Conservation (phyloP, 768 basidiomycete species). For the Boletus barrowsii region DNA sequence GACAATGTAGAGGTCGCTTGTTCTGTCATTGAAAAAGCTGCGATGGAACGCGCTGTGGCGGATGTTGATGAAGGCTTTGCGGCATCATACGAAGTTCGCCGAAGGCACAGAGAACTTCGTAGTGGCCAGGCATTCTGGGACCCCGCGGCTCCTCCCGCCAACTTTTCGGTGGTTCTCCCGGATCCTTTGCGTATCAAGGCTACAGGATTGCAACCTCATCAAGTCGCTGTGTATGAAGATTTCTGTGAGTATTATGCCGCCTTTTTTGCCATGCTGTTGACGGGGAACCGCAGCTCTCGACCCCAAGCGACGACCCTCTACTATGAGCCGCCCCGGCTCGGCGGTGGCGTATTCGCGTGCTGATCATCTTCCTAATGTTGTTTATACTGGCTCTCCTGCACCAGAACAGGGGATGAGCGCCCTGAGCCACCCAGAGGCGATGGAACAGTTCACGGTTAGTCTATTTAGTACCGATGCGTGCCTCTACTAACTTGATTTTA, state of each 20-base stretch:
- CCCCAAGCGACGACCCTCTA: slow-evolving; percentile 48
- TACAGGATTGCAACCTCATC: slow-evolving; percentile 76
- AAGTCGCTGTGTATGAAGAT: slow-evolving; percentile 92
- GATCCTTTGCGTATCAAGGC: slow-evolving; percentile 85
- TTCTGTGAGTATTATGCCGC: slow-evolving; percentile 54
- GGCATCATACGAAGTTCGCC: slow-evolving; percentile 75
- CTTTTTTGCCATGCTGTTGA: slow-evolving; percentile 11
- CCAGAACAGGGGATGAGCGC: slow-evolving; percentile 50
- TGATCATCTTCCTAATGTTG: slow-evolving; percentile 40
- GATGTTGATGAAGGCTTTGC: slow-evolving; percentile 92
- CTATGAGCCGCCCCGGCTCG: slow-evolving; percentile 65
- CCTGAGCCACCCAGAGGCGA: slow-evolving; percentile 73
- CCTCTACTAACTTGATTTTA: slow-evolving; percentile 3
- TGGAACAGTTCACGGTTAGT: slow-evolving; percentile 83
- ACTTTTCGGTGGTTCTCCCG: slow-evolving; percentile 71
- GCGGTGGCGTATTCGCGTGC: slow-evolving; percentile 61
- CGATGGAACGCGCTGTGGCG: slow-evolving; percentile 90
- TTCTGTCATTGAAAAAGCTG: slow-evolving; percentile 92
- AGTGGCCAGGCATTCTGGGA: slow-evolving; percentile 87
- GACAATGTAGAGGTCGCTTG: slow-evolving; percentile 96
- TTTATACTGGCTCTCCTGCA: slow-evolving; percentile 61
- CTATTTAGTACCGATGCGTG: not conserved
- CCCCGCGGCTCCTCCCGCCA: slow-evolving; percentile 64
- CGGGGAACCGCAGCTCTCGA: slow-evolving; percentile 43
- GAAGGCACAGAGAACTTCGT: slow-evolving; percentile 83